Evolutionary conservation across 2,329 filamentous ascomycete species (phyloP), one percentile per base, ranked within the genome.

Genomic region (Leptographium wingfieldii): DNA sequence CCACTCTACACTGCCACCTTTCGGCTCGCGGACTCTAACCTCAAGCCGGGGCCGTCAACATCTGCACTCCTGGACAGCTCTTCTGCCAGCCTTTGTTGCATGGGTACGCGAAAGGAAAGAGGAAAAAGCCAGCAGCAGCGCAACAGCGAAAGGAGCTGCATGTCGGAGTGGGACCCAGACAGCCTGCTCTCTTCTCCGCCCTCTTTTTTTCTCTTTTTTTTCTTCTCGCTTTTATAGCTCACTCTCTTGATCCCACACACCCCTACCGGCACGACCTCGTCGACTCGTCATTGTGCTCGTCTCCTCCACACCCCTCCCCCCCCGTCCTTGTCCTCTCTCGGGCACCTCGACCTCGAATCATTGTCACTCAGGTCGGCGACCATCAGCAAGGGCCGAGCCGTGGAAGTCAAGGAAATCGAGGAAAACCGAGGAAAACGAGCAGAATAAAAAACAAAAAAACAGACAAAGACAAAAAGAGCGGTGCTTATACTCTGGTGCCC

Each of bases 311-410:
- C 52, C 51, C 33, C 4, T n/a, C 53, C 53, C 11, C 53, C 33
- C 25, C n/a, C 5, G 55, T 56, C 55, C 14, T 49, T 38, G 10
- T 56, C 48, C 53, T 52, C 25, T 35, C 38, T 61, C 54, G 57
- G 57, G 57, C 57, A 59, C 57, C 60, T 59, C 29, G 16, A 53
- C 16, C 46, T n/a, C 25, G 53, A 38, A 38, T 35, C 35, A 35
- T 56, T 56, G 56, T 61, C 55, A 43, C 59, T 52, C 53, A 59
- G 57, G 60, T 61, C 60, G 60, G 60, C 60, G 60, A 61, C 56
- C 60, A 56, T 56, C 29, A n/a, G 33, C 48, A 14, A 27, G 48
- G 48, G 48, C 48, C 22, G 48, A 51, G 25, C 22, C 4, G 25
- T 29, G 22, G 48, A 51, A 14, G 25, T 27, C 12, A 12, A 27